Base-by-base conservation (phyloP, 1,284 basidiomycete species). In the Ceratobasidium sp. region DNA sequence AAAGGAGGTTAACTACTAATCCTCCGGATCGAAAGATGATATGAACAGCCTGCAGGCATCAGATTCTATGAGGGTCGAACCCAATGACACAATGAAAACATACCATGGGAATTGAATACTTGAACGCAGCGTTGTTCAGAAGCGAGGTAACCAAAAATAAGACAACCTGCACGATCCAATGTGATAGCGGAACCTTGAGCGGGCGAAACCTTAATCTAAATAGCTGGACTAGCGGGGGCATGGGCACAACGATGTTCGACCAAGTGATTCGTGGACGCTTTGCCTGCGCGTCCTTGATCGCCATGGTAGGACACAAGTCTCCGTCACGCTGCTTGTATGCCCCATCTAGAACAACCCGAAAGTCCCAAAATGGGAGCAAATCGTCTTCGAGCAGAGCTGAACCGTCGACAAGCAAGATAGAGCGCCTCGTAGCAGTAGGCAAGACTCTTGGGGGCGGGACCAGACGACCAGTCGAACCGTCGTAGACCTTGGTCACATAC, bases 1-100 rank as follows among this genome's bases (percentile, higher is more conserved):
- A 84, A 9, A 91, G 53, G 87, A 95, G 89, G 79, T 90, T 93
- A 59, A 94, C 83, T n/a, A 92, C 86, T 79, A 94, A 82, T n/a
- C 95, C 96, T 0, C 93, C 95, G 78, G 93, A 95, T 46, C 96
- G 86, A 80, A 98, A 98, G 74, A 98, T 93, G 81, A 98, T 98
- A 81, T 98, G 96, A 0, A 98, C 92, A 0, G 93, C 84, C 66
- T 19, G 39, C 24, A 1, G 13, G 37, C 13, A 58, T 7, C 24
- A 31, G 34, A 43, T n/a, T 13, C 48, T 9, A n/a, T 14, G 39
- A 58, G n/a, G n/a, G n/a, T n/a, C n/a, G n/a, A n/a, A n/a, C n/a
- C n/a, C n/a, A n/a, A n/a, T n/a, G n/a, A n/a, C n/a, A 39, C 9
- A 34, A 16, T n/a, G 6, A 58, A 31, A 13, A 48, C 66, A 56